These are phyloP conservation scores for Fimicolochytrium jonesii DNA, from an alignment of 192 early-diverging fungal species.

Conservation along the genomic window DNA sequence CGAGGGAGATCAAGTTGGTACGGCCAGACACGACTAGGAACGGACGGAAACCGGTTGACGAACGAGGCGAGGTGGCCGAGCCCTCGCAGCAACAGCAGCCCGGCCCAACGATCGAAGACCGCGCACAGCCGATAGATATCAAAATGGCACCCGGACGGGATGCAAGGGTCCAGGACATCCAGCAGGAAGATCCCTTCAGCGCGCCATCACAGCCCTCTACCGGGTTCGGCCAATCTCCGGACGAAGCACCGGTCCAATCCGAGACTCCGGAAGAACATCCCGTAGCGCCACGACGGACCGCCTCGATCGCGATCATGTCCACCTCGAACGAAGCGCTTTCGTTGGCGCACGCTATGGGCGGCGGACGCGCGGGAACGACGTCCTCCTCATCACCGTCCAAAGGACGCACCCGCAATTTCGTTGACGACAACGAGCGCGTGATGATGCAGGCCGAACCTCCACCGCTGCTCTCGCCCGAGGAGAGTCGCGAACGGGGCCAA, in stretches of 20 bases:
- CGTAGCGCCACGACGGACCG: neutral
- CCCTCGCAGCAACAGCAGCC: neutral
- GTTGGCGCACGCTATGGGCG: too few relatives aligned
- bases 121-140: neutral
- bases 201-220: too few relatives aligned
- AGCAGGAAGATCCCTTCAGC: too few relatives aligned
- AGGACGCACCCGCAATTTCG: constrained; percentile 3
- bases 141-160: neutral
- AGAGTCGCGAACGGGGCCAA: neutral
- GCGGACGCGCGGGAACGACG: too few relatives aligned
- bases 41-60: too few relatives aligned
- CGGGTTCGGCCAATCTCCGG: too few relatives aligned
- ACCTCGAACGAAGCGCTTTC: too few relatives aligned
- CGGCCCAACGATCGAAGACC: neutral
- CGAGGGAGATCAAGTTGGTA: constrained; percentile 43
- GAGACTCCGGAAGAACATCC: neutral
- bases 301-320: neutral
- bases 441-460: constrained; percentile 43
- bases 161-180: too few relatives aligned
- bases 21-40: constrained; percentile 19
- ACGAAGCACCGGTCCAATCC: too few relatives aligned
- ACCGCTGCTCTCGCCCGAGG: constrained; percentile 20
- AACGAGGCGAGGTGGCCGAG: too few relatives aligned
- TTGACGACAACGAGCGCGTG: constrained; percentile 49
- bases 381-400: neutral